phyloP scores from a whole-genome alignment of 2,329 filamentous ascomycete genomes.

The Hymenoscyphus fraxineus region DNA sequence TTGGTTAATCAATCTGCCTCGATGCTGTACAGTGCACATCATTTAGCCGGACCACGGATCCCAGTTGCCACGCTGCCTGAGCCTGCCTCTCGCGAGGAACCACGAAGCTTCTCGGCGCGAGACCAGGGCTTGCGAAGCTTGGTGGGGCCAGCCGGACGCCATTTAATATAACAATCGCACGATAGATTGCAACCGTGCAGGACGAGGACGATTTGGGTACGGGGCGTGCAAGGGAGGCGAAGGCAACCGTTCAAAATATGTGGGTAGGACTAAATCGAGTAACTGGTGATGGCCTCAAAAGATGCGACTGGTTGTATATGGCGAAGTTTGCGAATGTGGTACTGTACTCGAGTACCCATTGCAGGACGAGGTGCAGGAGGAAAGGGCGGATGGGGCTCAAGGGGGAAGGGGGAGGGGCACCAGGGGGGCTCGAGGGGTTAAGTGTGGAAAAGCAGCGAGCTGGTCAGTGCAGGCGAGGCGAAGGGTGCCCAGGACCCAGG shows the following conservation, averaged over 20 bases:
- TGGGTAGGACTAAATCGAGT: not conserved
- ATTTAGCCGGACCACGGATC: not conserved
- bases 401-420: no score
- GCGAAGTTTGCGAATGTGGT: not conserved
- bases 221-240: not conserved
- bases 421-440: not conserved
- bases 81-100: not conserved
- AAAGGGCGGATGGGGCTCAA: no score
- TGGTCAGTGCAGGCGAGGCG: not conserved
- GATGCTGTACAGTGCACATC: slow-evolving; percentile 3
- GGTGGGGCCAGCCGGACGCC: not conserved
- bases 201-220: not conserved
- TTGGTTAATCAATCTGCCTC: not conserved
- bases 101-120: not conserved
- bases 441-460: not conserved
- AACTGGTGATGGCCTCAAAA: not conserved
- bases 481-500: no score
- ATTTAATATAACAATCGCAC: not conserved
- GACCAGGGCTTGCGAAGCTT: not conserved
- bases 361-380: no score
- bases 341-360: no score
- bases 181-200: not conserved
- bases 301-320: not conserved
- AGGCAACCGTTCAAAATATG: not conserved
- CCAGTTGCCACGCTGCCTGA: slow-evolving; percentile 5